Conservation (phyloP, 1,284 basidiomycete species). For the Cystobasidium pallidum region DNA sequence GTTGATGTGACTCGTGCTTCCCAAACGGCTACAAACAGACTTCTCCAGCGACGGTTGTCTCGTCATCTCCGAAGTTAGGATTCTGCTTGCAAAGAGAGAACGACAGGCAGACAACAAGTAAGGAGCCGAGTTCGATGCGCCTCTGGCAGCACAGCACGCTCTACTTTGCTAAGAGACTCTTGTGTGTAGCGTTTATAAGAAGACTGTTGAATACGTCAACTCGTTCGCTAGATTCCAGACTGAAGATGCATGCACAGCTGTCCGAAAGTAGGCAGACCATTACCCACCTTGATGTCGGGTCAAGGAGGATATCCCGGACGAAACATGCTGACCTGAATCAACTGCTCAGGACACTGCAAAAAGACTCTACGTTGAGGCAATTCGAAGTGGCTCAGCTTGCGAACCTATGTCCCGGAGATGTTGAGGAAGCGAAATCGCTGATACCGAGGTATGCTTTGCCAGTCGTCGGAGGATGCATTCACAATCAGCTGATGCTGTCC, state of each 20-base stretch:
- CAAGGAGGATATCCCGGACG: neutral
- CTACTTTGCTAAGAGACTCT: neutral
- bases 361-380: conserved; percentile 76
- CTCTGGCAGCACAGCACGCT: neutral
- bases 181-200: conserved; percentile 77
- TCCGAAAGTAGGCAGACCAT: conserved; percentile 69
- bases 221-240: conserved; percentile 87
- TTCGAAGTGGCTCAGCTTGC: conserved; percentile 93
- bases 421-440: conserved; percentile 88
- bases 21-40: conserved; percentile 61
- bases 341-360: conserved; percentile 66
- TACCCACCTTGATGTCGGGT: no score
- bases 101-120: conserved; percentile 61
- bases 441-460: conserved; percentile 77
- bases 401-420: conserved; percentile 80
- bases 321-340: neutral
- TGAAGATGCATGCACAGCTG: conserved; percentile 79
- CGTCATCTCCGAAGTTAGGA: conserved; percentile 87
- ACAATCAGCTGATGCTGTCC: no score
- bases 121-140: no score
- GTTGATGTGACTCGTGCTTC: neutral
- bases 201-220: conserved; percentile 87
- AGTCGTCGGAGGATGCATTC: no score
- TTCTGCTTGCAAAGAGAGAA: conserved; percentile 75
- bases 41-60: conserved; percentile 89